Evolutionary conservation across 257 asterid species (phyloP).

Genomic region (Solanum ossicruentum): DNA sequence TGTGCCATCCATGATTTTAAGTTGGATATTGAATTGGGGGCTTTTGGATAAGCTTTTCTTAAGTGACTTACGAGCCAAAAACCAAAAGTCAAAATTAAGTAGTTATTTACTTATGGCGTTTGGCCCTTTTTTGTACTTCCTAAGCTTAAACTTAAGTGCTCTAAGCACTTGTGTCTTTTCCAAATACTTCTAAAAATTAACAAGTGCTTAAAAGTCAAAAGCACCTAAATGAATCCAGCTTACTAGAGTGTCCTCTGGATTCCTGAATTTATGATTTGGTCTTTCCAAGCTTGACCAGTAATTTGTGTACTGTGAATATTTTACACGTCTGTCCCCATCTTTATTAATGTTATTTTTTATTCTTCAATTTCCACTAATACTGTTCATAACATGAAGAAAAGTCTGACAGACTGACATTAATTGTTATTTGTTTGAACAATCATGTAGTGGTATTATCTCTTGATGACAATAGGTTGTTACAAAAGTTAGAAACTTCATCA

Average conservation of each 20-base stretch:
- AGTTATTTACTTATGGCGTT: no score
- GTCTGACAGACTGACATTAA: neutral
- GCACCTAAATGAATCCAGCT: neutral
- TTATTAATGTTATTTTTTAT: neutral
- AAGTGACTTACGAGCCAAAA: no score
- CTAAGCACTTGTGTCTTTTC: no score
- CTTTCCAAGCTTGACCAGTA: neutral
- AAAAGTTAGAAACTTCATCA: neutral
- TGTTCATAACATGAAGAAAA: neutral
- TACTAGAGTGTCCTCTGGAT: neutral
- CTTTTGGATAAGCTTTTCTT: no score
- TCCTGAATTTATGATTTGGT: neutral
- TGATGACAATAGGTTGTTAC: neutral
- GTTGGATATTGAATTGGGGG: neutral
- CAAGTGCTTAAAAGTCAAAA: no score
- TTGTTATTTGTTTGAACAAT: neutral
- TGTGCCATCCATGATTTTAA: neutral
- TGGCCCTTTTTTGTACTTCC: no score
- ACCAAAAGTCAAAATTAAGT: no score
- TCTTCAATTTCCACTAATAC: neutral
- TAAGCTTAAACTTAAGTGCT: no score
- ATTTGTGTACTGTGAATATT: neutral
- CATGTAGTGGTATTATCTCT: neutral
- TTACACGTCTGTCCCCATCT: neutral
- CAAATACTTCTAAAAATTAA: no score